phyloP scores from a whole-genome alignment of 345 rosid species.

The Excoecaria agallocha region DNA sequence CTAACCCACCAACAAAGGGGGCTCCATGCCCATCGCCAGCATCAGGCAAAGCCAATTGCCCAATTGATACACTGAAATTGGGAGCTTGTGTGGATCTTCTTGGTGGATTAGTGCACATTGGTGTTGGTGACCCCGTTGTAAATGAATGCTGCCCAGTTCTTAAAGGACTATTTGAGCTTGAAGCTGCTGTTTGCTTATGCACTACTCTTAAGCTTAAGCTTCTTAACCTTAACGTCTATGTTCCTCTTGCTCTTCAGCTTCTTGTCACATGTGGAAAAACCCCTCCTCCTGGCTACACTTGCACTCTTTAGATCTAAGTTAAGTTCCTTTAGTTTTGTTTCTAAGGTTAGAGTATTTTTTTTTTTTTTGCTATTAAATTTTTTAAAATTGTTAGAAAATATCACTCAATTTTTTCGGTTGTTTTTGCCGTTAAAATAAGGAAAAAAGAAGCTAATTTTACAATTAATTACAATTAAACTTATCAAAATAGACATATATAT shows the following conservation, averaged over 20 bases:
- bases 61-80: slow-evolving; percentile 70
- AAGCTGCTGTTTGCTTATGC: slow-evolving; percentile 92
- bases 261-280: slow-evolving; percentile 90
- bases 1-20: slow-evolving; percentile 14
- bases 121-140: slow-evolving; percentile 69
- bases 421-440: no score
- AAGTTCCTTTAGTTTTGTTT: not conserved
- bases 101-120: slow-evolving; percentile 81
- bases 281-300: slow-evolving; percentile 96
- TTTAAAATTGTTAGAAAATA: no score
- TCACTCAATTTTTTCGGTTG: no score
- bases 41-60: slow-evolving; percentile 48
- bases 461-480: no score
- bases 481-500: no score
- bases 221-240: slow-evolving; percentile 74
- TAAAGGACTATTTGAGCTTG: slow-evolving; percentile 67
- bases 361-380: no score
- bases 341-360: no score
- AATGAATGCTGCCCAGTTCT: slow-evolving; percentile 85
- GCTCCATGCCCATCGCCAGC: slow-evolving; percentile 43
- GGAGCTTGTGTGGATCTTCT: slow-evolving; percentile 93
- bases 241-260: slow-evolving; percentile 92
- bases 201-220: slow-evolving; percentile 83
- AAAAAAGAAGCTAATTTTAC: no score
- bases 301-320: slow-evolving; percentile 55